Evolutionary conservation across 768 basidiomycete genomes (phyloP), one percentile per base, ranked within the genome.

Genomic region (Mycena epipterygia): DNA sequence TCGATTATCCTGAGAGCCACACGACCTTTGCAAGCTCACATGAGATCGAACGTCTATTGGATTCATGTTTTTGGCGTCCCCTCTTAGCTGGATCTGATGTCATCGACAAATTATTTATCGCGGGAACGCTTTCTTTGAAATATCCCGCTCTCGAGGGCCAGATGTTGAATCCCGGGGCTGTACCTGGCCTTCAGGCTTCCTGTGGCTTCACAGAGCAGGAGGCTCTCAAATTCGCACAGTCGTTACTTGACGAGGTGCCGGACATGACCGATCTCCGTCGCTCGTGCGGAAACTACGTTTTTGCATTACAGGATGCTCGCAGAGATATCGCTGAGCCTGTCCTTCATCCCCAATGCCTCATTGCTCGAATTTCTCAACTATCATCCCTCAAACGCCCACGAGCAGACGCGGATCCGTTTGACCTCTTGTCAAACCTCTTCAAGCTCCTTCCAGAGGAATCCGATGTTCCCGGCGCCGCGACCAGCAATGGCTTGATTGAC

Each of bases 161-260:
- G 9, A 44, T 44, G 21, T 21, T 70, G 13, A 23, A 25, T 19
- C 23, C 42, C 37, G 19, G 39, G 23, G 16, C 25, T 7, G 5
- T 30, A n/a, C 61, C 61, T 6, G 16, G 23, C 49, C 42, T 59
- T 0, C 55, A 64, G 17, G 19, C 6, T 49, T 49, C 51, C 23
- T 67, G 64, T 29, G 70, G 70, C 30, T 72, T 72, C 16, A 64
- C 70, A 19, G 65, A 60, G 48, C 41, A 52, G 12, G 61, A 72
- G 44, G 44, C 66, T 14, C 53, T 58, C n/a, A 21, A 39, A 23
- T 32, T 72, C 12, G 48, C 56, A 0, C 19, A 12, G 16, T 44
- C 53, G 21, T 13, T 59, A 6, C 46, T 67, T 7, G 33, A 41
- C 8, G 41, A 58, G 17, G 39, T 30, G 16, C 33, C 39, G 16